Evolutionary conservation across 2,329 filamentous ascomycete genomes (phyloP).

Genomic region (Corniculantispora saksenae): DNA sequence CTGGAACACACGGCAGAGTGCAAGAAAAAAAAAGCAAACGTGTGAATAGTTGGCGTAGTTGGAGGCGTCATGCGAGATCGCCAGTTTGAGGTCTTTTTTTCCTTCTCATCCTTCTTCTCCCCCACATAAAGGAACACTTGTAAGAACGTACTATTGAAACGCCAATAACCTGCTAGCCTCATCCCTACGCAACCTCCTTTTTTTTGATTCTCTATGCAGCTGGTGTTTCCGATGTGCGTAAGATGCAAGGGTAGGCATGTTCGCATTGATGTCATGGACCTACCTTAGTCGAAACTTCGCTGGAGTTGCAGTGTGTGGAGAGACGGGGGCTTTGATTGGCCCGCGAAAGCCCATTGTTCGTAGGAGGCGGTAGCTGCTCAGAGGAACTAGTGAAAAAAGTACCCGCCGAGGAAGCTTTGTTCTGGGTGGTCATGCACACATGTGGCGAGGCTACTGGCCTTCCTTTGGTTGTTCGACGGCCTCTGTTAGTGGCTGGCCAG

Average conservation of each 20-base stretch:
- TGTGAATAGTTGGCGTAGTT: neutral
- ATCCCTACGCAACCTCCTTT: neutral
- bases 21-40: neutral
- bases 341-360: neutral
- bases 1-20: constrained; percentile 5
- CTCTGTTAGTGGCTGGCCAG: neutral
- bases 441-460: too few relatives aligned
- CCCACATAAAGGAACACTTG: neutral
- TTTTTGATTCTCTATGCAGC: neutral
- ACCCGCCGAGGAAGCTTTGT: neutral
- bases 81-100: neutral
- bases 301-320: neutral
- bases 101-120: too few relatives aligned
- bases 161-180: neutral
- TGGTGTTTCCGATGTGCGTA: constrained; percentile 8
- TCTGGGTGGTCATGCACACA: neutral
- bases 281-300: constrained; percentile 4
- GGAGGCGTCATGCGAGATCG: constrained; percentile 14
- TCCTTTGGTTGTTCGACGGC: too few relatives aligned
- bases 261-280: constrained; percentile 15
- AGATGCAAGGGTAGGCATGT: constrained; percentile 10
- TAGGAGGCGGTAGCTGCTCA: neutral
- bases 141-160: constrained; percentile 8
- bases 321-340: neutral
- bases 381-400: neutral